Evolutionary conservation across 2,329 filamentous ascomycete genomes (phyloP).

Genomic region (Fusarium algeriense): DNA sequence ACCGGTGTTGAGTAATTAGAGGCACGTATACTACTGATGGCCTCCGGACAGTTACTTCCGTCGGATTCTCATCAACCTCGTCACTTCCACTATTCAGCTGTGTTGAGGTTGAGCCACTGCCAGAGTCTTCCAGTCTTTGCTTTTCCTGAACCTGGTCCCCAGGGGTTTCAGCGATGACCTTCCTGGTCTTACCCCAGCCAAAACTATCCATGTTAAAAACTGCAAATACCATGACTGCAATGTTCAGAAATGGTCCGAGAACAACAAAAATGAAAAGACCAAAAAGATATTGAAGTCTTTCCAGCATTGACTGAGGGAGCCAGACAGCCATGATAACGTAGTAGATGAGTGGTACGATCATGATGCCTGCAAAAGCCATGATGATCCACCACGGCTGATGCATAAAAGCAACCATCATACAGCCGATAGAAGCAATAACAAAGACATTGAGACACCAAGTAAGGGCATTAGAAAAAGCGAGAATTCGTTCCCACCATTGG

Average conservation of each 20-base stretch:
- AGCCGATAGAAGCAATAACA: conserved; percentile 45
- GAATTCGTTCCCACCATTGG: conserved; percentile 45
- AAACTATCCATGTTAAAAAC: conserved; percentile 47
- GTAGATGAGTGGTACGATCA: conserved; percentile 44
- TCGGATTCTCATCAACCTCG: background rate
- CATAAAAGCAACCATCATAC: conserved; percentile 48
- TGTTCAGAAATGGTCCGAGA: conserved; percentile 44
- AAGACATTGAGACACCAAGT: conserved; percentile 45
- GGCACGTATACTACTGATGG: conserved; percentile 25
- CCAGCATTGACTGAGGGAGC: conserved; percentile 42
- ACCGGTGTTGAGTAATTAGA: background rate
- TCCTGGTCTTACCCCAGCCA: conserved; percentile 46
- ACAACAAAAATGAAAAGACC: conserved; percentile 42
- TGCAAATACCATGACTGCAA: conserved; percentile 45
- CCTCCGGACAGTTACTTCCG: background rate
- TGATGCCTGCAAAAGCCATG: conserved; percentile 43
- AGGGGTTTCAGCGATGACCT: conserved; percentile 30
- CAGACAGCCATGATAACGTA: conserved; percentile 43
- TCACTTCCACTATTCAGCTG: background rate
- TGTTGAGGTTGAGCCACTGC: background rate
- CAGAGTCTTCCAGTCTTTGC: background rate
- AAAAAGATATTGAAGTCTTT: conserved; percentile 37
- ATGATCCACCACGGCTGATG: conserved; percentile 45
- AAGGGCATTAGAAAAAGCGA: conserved; percentile 42
- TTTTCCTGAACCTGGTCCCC: conserved; percentile 19